Conservation (phyloP, 805 yeast genomes). For the Metschnikowia gruessii region DNA sequence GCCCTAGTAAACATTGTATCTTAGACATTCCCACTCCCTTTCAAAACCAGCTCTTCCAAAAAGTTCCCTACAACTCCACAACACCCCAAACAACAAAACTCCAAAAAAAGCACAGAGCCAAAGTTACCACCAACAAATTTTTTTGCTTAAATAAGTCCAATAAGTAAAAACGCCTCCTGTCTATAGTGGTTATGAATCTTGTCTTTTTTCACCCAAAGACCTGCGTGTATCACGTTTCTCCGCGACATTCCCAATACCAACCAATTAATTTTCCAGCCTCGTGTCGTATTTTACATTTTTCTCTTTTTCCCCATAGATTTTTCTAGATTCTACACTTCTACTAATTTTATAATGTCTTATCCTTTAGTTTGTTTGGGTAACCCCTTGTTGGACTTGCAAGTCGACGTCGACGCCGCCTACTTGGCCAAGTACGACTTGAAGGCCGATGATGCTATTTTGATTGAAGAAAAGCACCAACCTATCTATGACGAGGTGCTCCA, state of each 20-base stretch:
- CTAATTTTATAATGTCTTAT: conserved; percentile 46
- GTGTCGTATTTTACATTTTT: neutral
- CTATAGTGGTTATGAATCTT: too few relatives aligned
- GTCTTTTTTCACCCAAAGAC: too few relatives aligned
- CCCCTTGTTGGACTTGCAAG: conserved; percentile 87
- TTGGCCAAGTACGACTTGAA: conserved; percentile 79
- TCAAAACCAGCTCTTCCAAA: too few relatives aligned
- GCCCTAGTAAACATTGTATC: too few relatives aligned
- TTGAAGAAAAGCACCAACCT: conserved; percentile 79
- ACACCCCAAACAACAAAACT: too few relatives aligned
- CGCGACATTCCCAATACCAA: neutral
- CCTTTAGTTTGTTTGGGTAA: conserved; percentile 85
- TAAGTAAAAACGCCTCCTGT: too few relatives aligned
- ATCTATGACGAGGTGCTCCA: conserved; percentile 77
- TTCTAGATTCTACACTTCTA: neutral
- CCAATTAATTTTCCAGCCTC: neutral
- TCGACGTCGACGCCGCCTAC: conserved; percentile 63
- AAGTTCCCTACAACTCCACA: too few relatives aligned
- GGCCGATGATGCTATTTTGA: conserved; percentile 90
- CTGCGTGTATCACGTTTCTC: conserved; percentile 1
- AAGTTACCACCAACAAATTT: too few relatives aligned
- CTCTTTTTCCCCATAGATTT: neutral
- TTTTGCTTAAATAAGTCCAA: too few relatives aligned
- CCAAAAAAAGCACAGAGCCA: too few relatives aligned
- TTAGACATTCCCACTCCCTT: too few relatives aligned